A percentile compares a stretch with the other conserved stretches of the same genome.
Conservation (phyloP, 768 basidiomycete species). For the Lyophyllum semitale region DNA sequence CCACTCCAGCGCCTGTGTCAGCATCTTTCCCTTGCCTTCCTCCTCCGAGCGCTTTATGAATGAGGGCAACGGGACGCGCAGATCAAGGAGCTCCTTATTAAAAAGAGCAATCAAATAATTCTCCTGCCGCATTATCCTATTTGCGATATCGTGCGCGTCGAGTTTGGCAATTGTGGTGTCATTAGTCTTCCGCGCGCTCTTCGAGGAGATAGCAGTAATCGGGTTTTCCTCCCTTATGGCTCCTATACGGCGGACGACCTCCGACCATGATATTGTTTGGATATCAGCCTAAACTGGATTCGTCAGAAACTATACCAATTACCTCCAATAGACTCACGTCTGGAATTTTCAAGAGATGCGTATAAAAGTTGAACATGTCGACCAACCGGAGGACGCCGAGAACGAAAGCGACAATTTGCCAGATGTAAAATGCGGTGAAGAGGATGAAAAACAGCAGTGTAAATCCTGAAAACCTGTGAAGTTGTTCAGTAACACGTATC, state of each 20-base stretch:
- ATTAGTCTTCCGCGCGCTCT: slow-evolving; percentile 47
- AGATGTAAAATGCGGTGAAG: slow-evolving; percentile 85
- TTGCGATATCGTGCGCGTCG: slow-evolving; percentile 97
- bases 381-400: slow-evolving; percentile 76
- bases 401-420: slow-evolving; percentile 83
- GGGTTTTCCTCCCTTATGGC: slow-evolving; percentile 93
- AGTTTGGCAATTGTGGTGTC: slow-evolving; percentile 81
- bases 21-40: slow-evolving; percentile 70
- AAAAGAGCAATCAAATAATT: slow-evolving; percentile 98
- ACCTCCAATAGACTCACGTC: slow-evolving; percentile 59
- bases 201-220: slow-evolving; percentile 81
- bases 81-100: slow-evolving; percentile 93
- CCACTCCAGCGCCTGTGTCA: slow-evolving; percentile 95
- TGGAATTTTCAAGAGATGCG: slow-evolving; percentile 88
- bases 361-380: slow-evolving; percentile 97
- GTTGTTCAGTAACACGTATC: neutral
- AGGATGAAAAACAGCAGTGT: slow-evolving; percentile 82
- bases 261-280: slow-evolving; percentile 96
- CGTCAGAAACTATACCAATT: slow-evolving; percentile 9
- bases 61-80: slow-evolving; percentile 77
- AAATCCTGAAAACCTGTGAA: slow-evolving; percentile 75
- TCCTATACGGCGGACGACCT: slow-evolving; percentile 88
- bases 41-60: slow-evolving; percentile 50
- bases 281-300: slow-evolving; percentile 76
- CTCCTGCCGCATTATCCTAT: slow-evolving; percentile 96